Percentiles rank a stretch among this genome's conserved stretches.
Conservation (phyloP, 2,329 filamentous ascomycete species). For the Phaeosphaeria sp. region DNA sequence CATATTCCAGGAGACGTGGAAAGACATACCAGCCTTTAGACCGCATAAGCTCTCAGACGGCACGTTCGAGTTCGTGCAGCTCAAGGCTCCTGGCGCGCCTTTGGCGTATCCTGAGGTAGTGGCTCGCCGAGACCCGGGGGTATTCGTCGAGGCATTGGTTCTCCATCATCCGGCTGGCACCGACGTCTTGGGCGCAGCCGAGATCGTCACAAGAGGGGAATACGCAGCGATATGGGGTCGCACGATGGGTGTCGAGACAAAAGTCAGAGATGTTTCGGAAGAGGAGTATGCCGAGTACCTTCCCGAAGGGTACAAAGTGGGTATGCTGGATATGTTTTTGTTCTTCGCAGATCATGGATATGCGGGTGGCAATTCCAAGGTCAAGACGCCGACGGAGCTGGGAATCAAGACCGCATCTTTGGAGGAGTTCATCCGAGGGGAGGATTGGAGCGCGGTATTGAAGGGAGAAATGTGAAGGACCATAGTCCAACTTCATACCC, state of each 20-base stretch:
- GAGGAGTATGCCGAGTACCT: constrained; percentile 9
- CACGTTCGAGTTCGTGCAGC: constrained; percentile 4
- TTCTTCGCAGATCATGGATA: constrained; percentile 12
- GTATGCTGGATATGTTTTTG: constrained; percentile 1
- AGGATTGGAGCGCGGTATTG: constrained; percentile 10
- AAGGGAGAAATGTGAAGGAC: constrained; percentile 1
- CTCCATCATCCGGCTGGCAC: constrained; percentile 8
- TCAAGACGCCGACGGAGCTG: constrained; percentile 8
- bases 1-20: constrained; percentile 11
- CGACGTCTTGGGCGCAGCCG: constrained; percentile 8
- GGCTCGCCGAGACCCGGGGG: constrained; percentile 2
- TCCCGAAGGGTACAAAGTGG: background rate
- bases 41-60: constrained; percentile 8
- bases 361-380: constrained; percentile 6
- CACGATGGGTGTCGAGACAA: constrained; percentile 4
- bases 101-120: constrained; percentile 5
- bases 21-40: constrained; percentile 4
- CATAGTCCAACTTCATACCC: background rate
- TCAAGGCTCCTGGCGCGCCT: constrained; percentile 1
- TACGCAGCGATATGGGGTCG: constrained; percentile 9
- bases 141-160: constrained; percentile 9
- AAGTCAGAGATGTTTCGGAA: constrained; percentile 3
- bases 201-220: constrained; percentile 5
- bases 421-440: constrained; percentile 4
- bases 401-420: constrained; percentile 10